These are phyloP conservation scores for Blastobotrys raffinosifermentans DNA, from an alignment of 1,139 yeast genomes.

Conservation along the genomic window DNA sequence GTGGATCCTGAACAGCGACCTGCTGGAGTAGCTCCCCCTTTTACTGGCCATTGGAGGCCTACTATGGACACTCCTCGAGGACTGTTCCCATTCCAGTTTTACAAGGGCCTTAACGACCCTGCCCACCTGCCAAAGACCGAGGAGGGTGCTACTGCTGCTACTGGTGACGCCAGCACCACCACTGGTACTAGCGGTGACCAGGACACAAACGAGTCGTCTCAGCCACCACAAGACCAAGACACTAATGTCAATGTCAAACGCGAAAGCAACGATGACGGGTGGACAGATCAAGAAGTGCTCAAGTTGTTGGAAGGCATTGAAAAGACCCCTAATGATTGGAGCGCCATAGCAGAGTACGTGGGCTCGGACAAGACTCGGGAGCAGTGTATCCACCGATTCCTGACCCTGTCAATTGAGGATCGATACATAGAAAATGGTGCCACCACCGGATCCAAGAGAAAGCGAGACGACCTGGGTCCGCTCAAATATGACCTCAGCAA, in stretches of 20 bases:
- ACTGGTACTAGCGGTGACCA: constrained; percentile 57
- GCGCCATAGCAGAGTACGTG: constrained; percentile 56
- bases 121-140: constrained; percentile 15
- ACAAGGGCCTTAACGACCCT: constrained; percentile 32
- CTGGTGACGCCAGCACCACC: constrained; percentile 40
- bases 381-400: constrained; percentile 73
- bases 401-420: constrained; percentile 80
- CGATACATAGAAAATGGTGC: constrained; percentile 41
- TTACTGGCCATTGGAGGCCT: constrained; percentile 43
- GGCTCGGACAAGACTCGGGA: constrained; percentile 65
- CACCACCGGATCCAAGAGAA: constrained; percentile 1
- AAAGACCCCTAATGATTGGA: constrained; percentile 59
- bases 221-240: constrained; percentile 6
- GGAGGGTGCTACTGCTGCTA: constrained; percentile 38
- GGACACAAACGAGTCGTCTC: too few relatives aligned
- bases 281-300: constrained; percentile 61
- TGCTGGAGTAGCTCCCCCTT: constrained; percentile 64
- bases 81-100: constrained; percentile 75
- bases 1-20: constrained; percentile 75
- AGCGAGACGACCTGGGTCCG: constrained; percentile 46
- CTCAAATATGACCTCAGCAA: constrained; percentile 63
- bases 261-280: constrained; percentile 29
- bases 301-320: constrained; percentile 51
- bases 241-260: constrained; percentile 13
- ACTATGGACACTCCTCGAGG: constrained; percentile 89